Evolutionary conservation across 176 grass and related monocot species (phyloP), one percentile per base, ranked within the genome.

Genomic region (Alloteropsis semialata): DNA sequence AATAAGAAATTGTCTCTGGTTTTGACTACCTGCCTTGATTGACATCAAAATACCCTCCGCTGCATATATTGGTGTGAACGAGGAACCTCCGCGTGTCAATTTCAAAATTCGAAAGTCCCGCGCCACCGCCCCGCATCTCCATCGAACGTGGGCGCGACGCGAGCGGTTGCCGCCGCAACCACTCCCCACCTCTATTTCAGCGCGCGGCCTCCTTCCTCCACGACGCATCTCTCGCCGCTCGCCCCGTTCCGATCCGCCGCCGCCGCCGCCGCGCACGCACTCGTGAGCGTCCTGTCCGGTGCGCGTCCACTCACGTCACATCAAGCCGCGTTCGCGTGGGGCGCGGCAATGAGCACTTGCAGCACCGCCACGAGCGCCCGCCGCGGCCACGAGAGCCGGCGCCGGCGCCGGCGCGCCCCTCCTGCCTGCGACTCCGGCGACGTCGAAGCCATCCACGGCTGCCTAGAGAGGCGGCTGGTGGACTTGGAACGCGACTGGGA

Each of bases 401-500:
- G 18, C 27, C 34, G 3, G 16, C 34, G 18, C 17, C 64, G 64
- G 0, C 30, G 29, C 43, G 37, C 17, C 7, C 18, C 55, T 30
- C 18, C 55, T 30, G 18, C 11, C 72, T 39, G 39, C 61, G 22
- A 8, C 50, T 18, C n/a, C 55, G n/a, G 2, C 55, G 55, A 1
- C 55, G 55, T 27, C n/a, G 10, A 69, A 0, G 37, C 25, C 8
- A 62, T 24, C 38, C 21, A 7, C 22, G 16, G 65, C 72, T 5
- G 5, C n/a, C 74, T 83, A 46, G 74, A 84, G 46, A 36, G 6
- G 36, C 46, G 38, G 74, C 28, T 78, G 81, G 33, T 18, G 28
- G 66, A 79, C 44, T 59, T 88, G 43, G 29, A 84, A 45, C 36
- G 2, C 22, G 12, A 43, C 24, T 88, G 86, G 86, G n/a, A 78